Evolutionary conservation across 1,284 basidiomycete species (phyloP).

Genomic region (Phellopilus nigrolimitatus): DNA sequence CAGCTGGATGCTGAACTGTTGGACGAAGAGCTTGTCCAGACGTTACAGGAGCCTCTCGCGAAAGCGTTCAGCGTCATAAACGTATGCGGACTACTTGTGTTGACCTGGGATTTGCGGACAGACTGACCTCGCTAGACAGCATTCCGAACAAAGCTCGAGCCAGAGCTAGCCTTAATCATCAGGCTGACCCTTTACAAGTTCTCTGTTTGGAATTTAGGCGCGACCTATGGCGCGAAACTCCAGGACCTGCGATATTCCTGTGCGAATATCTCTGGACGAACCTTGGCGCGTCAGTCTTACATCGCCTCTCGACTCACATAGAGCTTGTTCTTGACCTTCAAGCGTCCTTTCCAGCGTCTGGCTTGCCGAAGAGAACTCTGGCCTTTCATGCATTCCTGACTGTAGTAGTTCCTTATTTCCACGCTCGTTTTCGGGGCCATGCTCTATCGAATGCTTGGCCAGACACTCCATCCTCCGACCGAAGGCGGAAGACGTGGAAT

Average conservation of each 20-base stretch:
- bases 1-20: conserved; percentile 92
- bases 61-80: conserved; percentile 68
- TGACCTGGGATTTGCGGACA: neutral
- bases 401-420: conserved; percentile 74
- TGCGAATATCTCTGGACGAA: conserved; percentile 25
- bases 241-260: conserved; percentile 74
- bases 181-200: conserved; percentile 80
- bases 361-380: conserved; percentile 55
- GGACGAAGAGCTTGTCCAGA: conserved; percentile 82
- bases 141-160: conserved; percentile 66
- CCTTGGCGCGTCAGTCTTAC: conserved; percentile 32
- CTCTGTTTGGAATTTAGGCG: conserved; percentile 75
- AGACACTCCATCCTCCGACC: conserved; percentile 77
- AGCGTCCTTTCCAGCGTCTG: conserved; percentile 42
- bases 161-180: conserved; percentile 77
- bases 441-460: conserved; percentile 87
- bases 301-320: conserved; percentile 23
- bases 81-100: conserved; percentile 42
- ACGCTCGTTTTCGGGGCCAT: conserved; percentile 66
- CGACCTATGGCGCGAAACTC: conserved; percentile 88
- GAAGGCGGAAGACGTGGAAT: conserved; percentile 74
- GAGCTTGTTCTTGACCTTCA: conserved; percentile 12
- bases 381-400: conserved; percentile 72
- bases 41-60: conserved; percentile 81
- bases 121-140: conserved; percentile 40